Conservation (phyloP, 306 rosid species). For the Rosa lucieae region DNA sequence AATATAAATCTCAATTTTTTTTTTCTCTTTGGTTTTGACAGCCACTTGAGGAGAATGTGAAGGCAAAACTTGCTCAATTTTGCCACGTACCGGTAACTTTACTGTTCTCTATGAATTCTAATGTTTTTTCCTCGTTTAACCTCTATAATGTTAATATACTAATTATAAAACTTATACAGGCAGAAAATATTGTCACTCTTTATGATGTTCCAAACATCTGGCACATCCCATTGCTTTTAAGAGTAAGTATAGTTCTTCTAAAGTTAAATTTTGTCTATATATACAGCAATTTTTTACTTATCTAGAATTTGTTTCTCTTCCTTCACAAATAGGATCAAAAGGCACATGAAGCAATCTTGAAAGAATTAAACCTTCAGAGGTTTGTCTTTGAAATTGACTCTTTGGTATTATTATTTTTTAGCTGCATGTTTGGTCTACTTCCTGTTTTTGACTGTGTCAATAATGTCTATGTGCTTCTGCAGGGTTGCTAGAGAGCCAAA, state of each 20-base stretch:
- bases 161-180: conserved; percentile 41
- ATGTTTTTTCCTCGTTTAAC: conserved; percentile 16
- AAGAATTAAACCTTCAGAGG: conserved; percentile 68
- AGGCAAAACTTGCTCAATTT: conserved; percentile 75
- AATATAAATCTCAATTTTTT: conserved; percentile 13
- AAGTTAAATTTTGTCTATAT: background rate
- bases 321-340: conserved; percentile 65
- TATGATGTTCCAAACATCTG: conserved; percentile 88
- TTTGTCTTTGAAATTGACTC: conserved; percentile 44
- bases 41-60: conserved; percentile 71
- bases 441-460: background rate
- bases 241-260: conserved; percentile 46
- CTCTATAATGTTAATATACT: background rate
- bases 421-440: conserved; percentile 12
- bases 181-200: conserved; percentile 64
- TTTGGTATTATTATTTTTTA: conserved; percentile 17
- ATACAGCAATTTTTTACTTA: background rate
- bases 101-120: conserved; percentile 5
- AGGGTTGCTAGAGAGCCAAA: conserved; percentile 57
- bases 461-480: conserved; percentile 13
- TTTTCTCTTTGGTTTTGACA: conserved; percentile 30
- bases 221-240: conserved; percentile 77
- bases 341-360: conserved; percentile 88
- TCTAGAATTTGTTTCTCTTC: conserved; percentile 11
- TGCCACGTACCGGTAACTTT: conserved; percentile 80